Evolutionary conservation across 495 filamentous ascomycete genomes (phyloP).

Genomic region (Hypomontagnella submonticulosa): DNA sequence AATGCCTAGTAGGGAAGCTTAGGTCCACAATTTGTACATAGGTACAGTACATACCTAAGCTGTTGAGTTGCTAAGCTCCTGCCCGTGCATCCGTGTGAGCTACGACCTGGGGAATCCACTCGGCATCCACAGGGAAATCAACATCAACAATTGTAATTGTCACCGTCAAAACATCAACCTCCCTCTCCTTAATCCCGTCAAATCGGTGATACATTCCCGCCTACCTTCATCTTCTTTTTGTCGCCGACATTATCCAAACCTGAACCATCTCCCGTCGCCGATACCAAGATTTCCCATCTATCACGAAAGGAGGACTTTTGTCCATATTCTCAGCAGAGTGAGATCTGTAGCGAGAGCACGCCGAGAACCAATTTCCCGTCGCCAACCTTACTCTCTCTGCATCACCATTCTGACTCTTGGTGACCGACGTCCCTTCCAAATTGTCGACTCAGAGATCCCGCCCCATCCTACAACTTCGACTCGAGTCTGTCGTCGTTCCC

Average conservation of each 20-base stretch:
- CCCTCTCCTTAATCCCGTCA: background rate
- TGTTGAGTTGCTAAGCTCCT: background rate
- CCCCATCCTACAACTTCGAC: no score
- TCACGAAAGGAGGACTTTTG: no score
- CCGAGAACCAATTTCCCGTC: no score
- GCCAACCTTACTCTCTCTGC: no score
- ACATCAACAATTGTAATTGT: slow-evolving; percentile 38
- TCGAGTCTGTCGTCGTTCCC: no score
- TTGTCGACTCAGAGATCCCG: no score
- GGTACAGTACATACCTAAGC: background rate
- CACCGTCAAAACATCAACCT: slow-evolving; percentile 9
- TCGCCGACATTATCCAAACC: background rate
- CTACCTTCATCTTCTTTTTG: slow-evolving; percentile 7
- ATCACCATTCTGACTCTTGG: no score
- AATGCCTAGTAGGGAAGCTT: background rate
- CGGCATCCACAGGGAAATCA: slow-evolving; percentile 15
- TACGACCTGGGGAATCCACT: slow-evolving; percentile 9
- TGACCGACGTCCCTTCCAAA: no score
- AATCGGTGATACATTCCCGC: background rate
- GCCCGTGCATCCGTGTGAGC: background rate
- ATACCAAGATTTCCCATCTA: no score
- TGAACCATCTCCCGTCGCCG: no score
- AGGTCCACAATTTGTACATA: background rate
- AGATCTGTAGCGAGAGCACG: no score
- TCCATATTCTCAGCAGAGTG: no score